Conservation (phyloP, 768 basidiomycete species). For the Rhodosporidiobolus odoratus region DNA sequence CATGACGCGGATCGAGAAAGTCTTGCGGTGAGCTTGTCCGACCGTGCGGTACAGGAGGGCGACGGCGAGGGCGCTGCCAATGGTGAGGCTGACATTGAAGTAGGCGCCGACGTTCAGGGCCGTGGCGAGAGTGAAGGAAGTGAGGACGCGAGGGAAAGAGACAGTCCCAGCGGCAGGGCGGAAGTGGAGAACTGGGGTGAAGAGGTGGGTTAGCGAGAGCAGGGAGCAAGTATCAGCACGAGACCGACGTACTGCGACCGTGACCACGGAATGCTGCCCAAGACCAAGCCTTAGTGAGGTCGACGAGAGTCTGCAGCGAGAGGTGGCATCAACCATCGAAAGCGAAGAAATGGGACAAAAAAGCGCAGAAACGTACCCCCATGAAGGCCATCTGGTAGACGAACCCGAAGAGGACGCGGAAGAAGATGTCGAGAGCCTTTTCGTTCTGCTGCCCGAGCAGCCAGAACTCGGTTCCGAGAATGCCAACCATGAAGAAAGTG, state of each 20-base stretch:
- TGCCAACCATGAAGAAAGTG: background rate
- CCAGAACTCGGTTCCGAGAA: conserved; percentile 14
- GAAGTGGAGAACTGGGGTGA: conserved; percentile 17
- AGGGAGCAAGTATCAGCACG: background rate
- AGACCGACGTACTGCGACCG: background rate
- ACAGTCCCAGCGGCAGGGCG: conserved; percentile 3
- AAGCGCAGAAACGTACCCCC: background rate
- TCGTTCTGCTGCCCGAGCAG: background rate
- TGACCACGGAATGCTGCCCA: conserved; percentile 16
- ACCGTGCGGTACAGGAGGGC: conserved; percentile 9
- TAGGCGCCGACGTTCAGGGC: conserved; percentile 20
- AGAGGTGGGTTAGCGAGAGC: background rate
- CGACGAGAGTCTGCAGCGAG: conserved; percentile 15
- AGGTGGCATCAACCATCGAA: too few species aligned
- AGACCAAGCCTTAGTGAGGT: conserved; percentile 7
- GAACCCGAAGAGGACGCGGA: conserved; percentile 9
- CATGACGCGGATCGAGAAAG: conserved; percentile 16
- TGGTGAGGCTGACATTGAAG: background rate
- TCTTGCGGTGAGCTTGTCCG: background rate
- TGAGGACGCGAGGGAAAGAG: background rate
- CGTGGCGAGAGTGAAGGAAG: background rate
- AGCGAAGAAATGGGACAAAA: background rate
- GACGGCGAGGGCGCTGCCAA: background rate
- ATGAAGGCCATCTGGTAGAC: conserved; percentile 9
- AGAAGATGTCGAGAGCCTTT: conserved; percentile 12